Conservation (phyloP, 371 early-diverging fungal species). For the Homolaphlyctis polyrhiza region DNA sequence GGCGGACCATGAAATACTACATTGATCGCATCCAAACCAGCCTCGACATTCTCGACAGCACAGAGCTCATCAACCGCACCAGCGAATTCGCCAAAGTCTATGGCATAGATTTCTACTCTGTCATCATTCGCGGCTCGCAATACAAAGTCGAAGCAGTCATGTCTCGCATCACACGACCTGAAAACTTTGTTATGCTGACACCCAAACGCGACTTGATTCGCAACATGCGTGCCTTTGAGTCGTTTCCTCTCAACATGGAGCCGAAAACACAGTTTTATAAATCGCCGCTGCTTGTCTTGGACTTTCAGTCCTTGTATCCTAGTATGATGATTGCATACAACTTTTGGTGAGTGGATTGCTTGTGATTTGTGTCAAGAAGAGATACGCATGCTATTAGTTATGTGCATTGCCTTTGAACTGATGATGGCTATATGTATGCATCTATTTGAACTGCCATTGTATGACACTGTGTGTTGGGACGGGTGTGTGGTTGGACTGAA, state of each 20-base stretch:
- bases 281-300: conserved; percentile 79
- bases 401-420: too few relatives aligned
- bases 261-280: conserved; percentile 74
- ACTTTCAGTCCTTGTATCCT: conserved; percentile 90
- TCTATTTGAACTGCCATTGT: too few relatives aligned
- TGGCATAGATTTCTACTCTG: conserved; percentile 82
- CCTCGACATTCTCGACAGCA: conserved; percentile 66
- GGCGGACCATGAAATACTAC: conserved; percentile 61
- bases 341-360: conserved; percentile 54
- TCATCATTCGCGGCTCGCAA: conserved; percentile 84
- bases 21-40: conserved; percentile 61
- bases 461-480: too few relatives aligned
- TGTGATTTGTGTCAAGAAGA: not conserved
- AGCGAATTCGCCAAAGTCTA: conserved; percentile 83
- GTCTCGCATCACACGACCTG: conserved; percentile 78
- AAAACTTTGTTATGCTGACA: conserved; percentile 44
- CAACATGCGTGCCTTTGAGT: conserved; percentile 69
- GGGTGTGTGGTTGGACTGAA: too few relatives aligned
- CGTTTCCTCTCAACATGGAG: conserved; percentile 83
- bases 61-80: conserved; percentile 62
- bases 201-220: conserved; percentile 58
- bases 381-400: too few relatives aligned
- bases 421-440: too few relatives aligned
- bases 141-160: conserved; percentile 84
- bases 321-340: conserved; percentile 93